phyloP scores from a whole-genome alignment of 2,329 filamentous ascomycete species.

The Arthrobotrys sphaeroides region DNA sequence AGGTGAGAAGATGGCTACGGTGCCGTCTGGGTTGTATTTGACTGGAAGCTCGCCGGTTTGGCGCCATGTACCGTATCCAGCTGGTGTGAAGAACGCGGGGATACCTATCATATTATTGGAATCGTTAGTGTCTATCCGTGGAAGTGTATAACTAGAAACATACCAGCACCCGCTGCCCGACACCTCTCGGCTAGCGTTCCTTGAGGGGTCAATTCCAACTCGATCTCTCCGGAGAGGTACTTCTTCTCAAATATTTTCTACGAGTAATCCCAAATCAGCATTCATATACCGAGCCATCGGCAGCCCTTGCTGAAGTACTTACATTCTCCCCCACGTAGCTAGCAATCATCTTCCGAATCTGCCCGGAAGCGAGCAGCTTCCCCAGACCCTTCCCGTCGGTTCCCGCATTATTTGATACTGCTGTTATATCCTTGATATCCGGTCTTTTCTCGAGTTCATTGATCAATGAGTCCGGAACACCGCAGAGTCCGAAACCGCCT shows the following conservation, averaged over 20 bases:
- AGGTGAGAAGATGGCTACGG: constrained; percentile 71
- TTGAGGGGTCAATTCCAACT: constrained; percentile 79
- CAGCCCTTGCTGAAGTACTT: neutral
- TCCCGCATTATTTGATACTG: constrained; percentile 83
- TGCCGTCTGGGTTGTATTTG: constrained; percentile 69
- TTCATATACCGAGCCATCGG: neutral
- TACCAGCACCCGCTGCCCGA: constrained; percentile 73
- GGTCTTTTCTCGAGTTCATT: constrained; percentile 67
- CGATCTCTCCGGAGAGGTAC: constrained; percentile 77
- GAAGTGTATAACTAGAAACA: neutral
- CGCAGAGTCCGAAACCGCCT: constrained; percentile 83
- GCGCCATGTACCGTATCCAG: constrained; percentile 74
- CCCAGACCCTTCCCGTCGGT: constrained; percentile 75
- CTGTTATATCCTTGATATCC: constrained; percentile 67
- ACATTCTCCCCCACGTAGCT: constrained; percentile 78
- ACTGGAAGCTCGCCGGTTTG: constrained; percentile 75
- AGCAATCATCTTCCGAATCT: constrained; percentile 76
- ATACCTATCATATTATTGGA: constrained; percentile 65
- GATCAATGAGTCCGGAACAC: constrained; percentile 79
- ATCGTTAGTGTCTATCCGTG: neutral
- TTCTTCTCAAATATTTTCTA: constrained; percentile 75
- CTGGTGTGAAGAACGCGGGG: constrained; percentile 82
- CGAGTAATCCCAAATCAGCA: neutral
- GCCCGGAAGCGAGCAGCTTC: constrained; percentile 73
- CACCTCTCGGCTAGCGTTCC: constrained; percentile 78